phyloP scores from a whole-genome alignment of 148 eudicot genomes.

The Rhododendron henanense region DNA sequence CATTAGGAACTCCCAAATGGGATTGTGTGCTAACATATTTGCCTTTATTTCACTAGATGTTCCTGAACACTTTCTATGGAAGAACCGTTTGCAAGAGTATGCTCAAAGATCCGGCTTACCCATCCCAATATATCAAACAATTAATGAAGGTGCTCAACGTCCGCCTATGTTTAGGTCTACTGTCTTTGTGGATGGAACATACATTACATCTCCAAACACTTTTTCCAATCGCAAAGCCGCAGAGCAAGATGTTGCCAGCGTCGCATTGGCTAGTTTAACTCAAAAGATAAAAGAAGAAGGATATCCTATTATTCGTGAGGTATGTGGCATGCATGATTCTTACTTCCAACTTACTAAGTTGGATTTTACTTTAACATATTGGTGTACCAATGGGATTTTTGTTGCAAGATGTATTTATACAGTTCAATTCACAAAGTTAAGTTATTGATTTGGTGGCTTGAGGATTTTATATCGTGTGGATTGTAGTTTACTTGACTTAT shows the following conservation, averaged over 20 bases:
- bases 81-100: slow-evolving; percentile 35
- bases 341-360: background rate
- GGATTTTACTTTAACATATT: background rate
- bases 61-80: slow-evolving; percentile 22
- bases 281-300: slow-evolving; percentile 33
- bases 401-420: background rate
- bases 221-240: slow-evolving; percentile 40
- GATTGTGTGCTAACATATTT: background rate
- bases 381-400: background rate
- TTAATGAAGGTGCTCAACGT: slow-evolving; percentile 27
- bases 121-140: slow-evolving; percentile 44
- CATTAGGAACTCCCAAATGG: background rate
- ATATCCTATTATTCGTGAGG: slow-evolving; percentile 34
- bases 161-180: slow-evolving; percentile 34
- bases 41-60: slow-evolving; percentile 18
- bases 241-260: slow-evolving; percentile 54
- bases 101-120: slow-evolving; percentile 27
- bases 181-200: slow-evolving; percentile 50
- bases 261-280: slow-evolving; percentile 35
- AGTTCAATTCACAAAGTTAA: background rate
- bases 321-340: slow-evolving; percentile 10
- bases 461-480: background rate
- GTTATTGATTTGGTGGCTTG: background rate
- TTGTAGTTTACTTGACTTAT: background rate
- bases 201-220: slow-evolving; percentile 26